Evolutionary conservation across 83 land plant genomes (phyloP), one percentile per base, ranked within the genome.

Genomic region (Diphasiastrum complanatum): DNA sequence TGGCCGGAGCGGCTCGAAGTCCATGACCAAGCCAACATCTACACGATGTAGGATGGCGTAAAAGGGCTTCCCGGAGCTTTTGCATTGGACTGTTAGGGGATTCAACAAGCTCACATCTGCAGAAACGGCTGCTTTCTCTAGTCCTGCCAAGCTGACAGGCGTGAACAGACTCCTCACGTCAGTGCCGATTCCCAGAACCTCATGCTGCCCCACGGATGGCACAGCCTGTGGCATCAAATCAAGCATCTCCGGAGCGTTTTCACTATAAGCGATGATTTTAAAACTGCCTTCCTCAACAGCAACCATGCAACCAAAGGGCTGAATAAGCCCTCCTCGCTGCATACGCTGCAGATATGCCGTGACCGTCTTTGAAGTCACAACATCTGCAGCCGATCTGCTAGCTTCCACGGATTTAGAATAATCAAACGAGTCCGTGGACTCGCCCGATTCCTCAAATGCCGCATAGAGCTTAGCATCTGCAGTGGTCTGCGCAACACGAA

Each of bases 211-310:
- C 1, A 82, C 65, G 72, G 51, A 70, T 2, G 89, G 89, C 36
- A 85, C 89, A 6, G 85, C 79, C 56, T 78, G 78, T 14, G 85
- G 83, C 1, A 79, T 51, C 30, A 85, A 62, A 24, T 82, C 80
- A 53, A 85, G 72, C 90, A 85, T 85, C 60, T 85, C 90, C 0
- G 83, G 75, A n/a, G 84, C 86, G 41, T 85, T 85, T 53, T 85
- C 86, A 35, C 86, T 82, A 52, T 66, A 85, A 2, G 81, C 90
- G 23, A 82, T 47, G 55, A 85, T 67, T 6, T 47, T 25, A 35
- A 79, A 75, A 36, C 54, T 75, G 14, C 68, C 33, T 49, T 69
- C 79, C 12, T 82, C 79, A 20, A 85, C 72, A 0, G 86, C 90
- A 26, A 85, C 65, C 70, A 84, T 2, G 47, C 85, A 84, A 25